Evolutionary conservation across 2,329 filamentous ascomycete genomes (phyloP), one percentile per base, ranked within the genome.

Genomic region (Fusarium xyrophilum): DNA sequence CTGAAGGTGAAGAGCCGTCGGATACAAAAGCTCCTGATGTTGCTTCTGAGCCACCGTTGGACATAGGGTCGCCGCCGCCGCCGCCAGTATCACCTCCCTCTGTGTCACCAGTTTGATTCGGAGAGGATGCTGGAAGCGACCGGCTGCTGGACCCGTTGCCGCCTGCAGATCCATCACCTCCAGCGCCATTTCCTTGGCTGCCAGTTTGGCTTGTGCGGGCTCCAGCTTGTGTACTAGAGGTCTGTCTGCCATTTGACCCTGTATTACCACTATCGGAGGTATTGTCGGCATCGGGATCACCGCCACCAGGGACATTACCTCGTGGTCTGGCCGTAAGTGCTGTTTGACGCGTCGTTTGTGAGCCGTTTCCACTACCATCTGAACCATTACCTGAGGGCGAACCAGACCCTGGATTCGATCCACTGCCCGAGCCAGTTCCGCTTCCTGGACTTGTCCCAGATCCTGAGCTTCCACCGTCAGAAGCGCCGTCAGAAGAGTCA

Each of bases 21-120:
- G 60, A 48, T 25, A 46, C 42, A 21, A 15, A n/a, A 7, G 42
- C 15, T 13, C 10, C 25, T 9, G 44, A 23, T n/a, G 15, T 23
- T 40, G 25, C 4, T 25, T 11, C 17, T 25, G 30, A 23, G 7
- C 13, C 35, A 2, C 21, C 27, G 27, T 28, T 36, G 2, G 44
- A 19, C 3, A 14, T 7, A 5, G 25, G 11, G 6, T 11, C 36
- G 1, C 5, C 43, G 1, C 19, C 33, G 1, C 27, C 40, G 1
- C 27, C 56, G 19, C 19, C 57, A n/a, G n/a, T n/a, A n/a, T n/a
- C n/a, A 12, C 27, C 27, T 19, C 60, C 62, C 32, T 65, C 53
- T 4, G 47, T 33, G 3, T 10, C 21, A 14, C 35, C 54, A 14
- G 30, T 65, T 15, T 42, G 32, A 13, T 25, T 54, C 1, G 62